A percentile compares a stretch with the other conserved stretches of the same genome.
Conservation (phyloP, 768 basidiomycete genomes). For the Lactarius evosmus region DNA sequence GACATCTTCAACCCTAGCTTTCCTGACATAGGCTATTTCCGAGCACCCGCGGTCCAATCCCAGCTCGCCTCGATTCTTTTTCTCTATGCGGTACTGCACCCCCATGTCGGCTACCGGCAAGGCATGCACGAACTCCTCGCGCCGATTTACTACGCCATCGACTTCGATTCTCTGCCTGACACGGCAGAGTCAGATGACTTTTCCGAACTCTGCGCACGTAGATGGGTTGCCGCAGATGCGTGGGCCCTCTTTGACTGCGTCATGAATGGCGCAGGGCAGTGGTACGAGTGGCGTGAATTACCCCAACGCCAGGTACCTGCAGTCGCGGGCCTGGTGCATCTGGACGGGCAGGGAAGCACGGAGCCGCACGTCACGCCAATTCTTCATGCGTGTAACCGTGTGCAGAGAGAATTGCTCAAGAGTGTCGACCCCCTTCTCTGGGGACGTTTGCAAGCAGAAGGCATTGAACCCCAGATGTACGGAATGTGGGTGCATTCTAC, state of each 20-base stretch:
- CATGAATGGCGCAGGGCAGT: conserved; percentile 76
- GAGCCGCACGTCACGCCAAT: conserved; percentile 80
- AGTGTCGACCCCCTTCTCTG: conserved; percentile 78
- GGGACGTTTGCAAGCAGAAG: conserved; percentile 68
- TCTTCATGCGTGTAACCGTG: conserved; percentile 72
- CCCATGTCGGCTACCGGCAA: conserved; percentile 89
- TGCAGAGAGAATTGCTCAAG: conserved; percentile 72
- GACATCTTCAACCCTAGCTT: conserved; percentile 52
- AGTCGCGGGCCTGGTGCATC: conserved; percentile 46
- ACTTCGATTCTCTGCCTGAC: conserved; percentile 70
- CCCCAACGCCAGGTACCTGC: conserved; percentile 33
- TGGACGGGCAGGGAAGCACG: conserved; percentile 44
- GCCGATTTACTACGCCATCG: conserved; percentile 76
- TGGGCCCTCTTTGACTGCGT: conserved; percentile 78
- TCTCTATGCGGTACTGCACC: conserved; percentile 73
- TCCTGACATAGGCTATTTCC: conserved; percentile 94
- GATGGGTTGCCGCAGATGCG: conserved; percentile 81
- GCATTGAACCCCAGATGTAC: conserved; percentile 95
- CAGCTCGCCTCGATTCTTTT: conserved; percentile 87
- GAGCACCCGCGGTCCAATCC: conserved; percentile 65
- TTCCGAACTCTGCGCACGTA: conserved; percentile 58
- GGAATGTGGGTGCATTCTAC: conserved; percentile 65
- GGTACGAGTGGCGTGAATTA: conserved; percentile 54
- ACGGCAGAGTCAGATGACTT: conserved; percentile 40
- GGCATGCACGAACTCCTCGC: conserved; percentile 99